Evolutionary conservation across 148 eudicot species (phyloP).

Genomic region (Chenopodium quinoa): DNA sequence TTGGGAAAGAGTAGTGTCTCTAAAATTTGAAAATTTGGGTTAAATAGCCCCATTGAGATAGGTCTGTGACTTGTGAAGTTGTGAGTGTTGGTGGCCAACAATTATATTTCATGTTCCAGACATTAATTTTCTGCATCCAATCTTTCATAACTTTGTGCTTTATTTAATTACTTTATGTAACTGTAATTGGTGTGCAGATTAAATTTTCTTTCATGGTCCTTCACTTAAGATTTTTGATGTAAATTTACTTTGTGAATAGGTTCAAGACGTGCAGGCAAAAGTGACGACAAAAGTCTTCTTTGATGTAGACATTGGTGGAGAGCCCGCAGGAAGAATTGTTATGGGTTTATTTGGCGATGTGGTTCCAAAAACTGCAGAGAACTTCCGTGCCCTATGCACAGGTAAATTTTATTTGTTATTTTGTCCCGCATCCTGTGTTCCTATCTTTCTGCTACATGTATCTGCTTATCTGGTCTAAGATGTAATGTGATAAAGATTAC

Average conservation of each 20-base stretch:
- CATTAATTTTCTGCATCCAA: background rate
- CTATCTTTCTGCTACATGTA: background rate
- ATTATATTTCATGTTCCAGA: background rate
- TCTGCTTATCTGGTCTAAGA: background rate
- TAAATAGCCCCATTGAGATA: background rate
- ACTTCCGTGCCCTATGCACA: constrained; percentile 46
- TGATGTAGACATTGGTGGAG: constrained; percentile 43
- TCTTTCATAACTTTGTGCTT: background rate
- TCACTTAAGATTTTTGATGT: background rate
- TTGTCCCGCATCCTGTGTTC: background rate
- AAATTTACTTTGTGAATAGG: background rate
- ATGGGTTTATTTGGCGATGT: constrained; percentile 46
- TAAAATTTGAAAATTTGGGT: background rate
- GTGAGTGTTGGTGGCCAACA: background rate
- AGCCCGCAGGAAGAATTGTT: constrained; percentile 40
- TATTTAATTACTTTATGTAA: background rate
- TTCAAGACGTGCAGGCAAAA: constrained; percentile 19
- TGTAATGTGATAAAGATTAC: background rate
- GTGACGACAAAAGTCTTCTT: constrained; percentile 29
- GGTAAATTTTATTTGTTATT: background rate
- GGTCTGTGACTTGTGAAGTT: background rate
- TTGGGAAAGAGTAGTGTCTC: background rate
- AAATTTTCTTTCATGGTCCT: background rate
- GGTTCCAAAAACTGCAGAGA: constrained; percentile 49
- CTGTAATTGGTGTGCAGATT: background rate